A percentile compares a stretch with the other conserved stretches of the same genome.
These are phyloP conservation scores for Pulveroboletus ravenelii DNA, from an alignment of 768 basidiomycete genomes.

Conservation along the genomic window DNA sequence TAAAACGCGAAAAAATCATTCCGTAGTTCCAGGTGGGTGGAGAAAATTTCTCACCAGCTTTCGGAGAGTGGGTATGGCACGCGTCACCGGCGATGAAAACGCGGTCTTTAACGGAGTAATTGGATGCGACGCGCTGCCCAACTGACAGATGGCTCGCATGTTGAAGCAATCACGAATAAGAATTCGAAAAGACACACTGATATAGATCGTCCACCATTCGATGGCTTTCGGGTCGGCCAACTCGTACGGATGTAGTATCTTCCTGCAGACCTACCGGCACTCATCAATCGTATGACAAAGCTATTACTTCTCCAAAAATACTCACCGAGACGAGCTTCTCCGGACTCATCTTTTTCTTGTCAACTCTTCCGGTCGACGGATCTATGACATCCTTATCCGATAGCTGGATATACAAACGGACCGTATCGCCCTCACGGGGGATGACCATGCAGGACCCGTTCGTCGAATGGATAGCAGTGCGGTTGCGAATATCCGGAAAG, in stretches of 20 bases:
- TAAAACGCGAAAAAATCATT: slow-evolving; percentile 16
- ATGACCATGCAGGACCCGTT: slow-evolving; percentile 70
- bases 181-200: slow-evolving; percentile 38
- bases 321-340: slow-evolving; percentile 50
- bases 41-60: slow-evolving; percentile 42
- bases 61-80: slow-evolving; percentile 65
- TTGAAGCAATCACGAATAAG: neutral
- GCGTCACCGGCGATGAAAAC: slow-evolving; percentile 78
- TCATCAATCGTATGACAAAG: neutral
- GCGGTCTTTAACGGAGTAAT: slow-evolving; percentile 54
- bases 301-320: neutral
- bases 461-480: slow-evolving; percentile 60
- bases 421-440: slow-evolving; percentile 63
- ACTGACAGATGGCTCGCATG: slow-evolving; percentile 35
- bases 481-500: slow-evolving; percentile 73
- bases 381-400: slow-evolving; percentile 44
- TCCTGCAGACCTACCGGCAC: slow-evolving; percentile 44
- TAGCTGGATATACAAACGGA: slow-evolving; percentile 70
- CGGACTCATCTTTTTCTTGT: slow-evolving; percentile 48
- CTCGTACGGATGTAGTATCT: slow-evolving; percentile 52
- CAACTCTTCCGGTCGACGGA: slow-evolving; percentile 44
- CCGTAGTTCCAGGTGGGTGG: neutral
- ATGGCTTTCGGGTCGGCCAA: slow-evolving; percentile 45
- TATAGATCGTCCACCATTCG: slow-evolving; percentile 74
- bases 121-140: slow-evolving; percentile 69